Percentiles rank a stretch among this genome's conserved stretches.
These are phyloP conservation scores for Raphanus sativus DNA, from an alignment of 345 rosid genomes.

Conservation along the genomic window DNA sequence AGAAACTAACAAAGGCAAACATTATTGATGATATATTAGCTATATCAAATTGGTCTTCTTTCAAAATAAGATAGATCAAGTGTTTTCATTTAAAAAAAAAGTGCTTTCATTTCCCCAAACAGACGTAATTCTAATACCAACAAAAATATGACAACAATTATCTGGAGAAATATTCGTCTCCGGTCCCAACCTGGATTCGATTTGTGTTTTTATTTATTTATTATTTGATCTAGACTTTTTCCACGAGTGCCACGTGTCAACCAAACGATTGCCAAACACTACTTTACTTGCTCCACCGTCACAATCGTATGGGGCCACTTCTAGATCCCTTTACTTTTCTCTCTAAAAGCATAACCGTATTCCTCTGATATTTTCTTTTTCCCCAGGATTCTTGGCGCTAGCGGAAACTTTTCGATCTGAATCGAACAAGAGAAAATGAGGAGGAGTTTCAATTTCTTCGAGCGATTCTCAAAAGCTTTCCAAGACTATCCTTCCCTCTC, in stretches of 20 bases:
- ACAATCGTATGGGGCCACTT: not conserved
- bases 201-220: not conserved
- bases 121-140: no score
- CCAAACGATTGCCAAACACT: constrained; percentile 12
- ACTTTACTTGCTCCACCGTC: constrained; percentile 29
- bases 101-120: no score
- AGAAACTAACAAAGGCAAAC: no score
- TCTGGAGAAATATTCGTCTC: not conserved
- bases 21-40: no score
- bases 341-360: not conserved
- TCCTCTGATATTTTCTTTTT: constrained; percentile 1
- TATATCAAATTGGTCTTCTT: no score
- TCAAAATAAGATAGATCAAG: no score
- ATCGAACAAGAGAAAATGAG: constrained; percentile 48
- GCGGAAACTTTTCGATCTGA: not conserved
- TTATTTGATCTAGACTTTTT: not conserved
- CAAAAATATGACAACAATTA: no score
- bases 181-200: constrained; percentile 28
- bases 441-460: constrained; percentile 53
- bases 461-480: constrained; percentile 62
- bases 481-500: constrained; percentile 70
- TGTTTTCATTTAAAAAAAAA: no score
- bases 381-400: constrained; percentile 36
- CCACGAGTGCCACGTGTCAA: constrained; percentile 22
- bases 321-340: not conserved